Base-by-base conservation (phyloP, 495 filamentous ascomycete species). In the Talaromyces wortmannii region DNA sequence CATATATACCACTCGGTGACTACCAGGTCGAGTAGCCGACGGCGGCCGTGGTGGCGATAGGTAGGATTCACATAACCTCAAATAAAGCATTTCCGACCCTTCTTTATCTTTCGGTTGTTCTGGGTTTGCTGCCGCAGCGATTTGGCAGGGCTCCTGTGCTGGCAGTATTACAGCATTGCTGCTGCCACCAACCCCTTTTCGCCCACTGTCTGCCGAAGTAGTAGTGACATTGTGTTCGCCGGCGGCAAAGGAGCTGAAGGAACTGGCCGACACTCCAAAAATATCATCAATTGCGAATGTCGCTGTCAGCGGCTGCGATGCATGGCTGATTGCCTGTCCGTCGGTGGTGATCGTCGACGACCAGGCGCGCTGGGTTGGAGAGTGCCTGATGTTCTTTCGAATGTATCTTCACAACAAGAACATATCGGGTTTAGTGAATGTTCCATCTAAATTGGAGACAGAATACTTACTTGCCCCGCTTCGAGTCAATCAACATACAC, bases 241-340 rank as follows among this genome's bases (percentile, higher is more conserved):
- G 29, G 47, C 5, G 7, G 47, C 7, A 11, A 50, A 50, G 7
- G 47, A 50, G 29, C 18, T 12, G 47, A 50, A 50, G 7, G 47
- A 50, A 50, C 47, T 50, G 47, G 17, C 17, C 29, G 47, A 50
- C 15, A 50, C 47, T 50, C 47, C 18, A 29, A 15, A 50, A 6
- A 50, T 50, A 50, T 50, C 47, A 11, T 50, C 29, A 31, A 50
- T 50, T 50, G 47, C 31, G 29, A 50, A 50, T 50, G 47, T 50
- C 17, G 47, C 47, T 50, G 47, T 50, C 15, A 50, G 15, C 13
- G 18, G 47, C 29, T 50, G 47, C 7, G 47, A 50, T 31, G 47
- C 47, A 50, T 15, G 47, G 17, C 47, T 31, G 47, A 23, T 2
- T 31, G 47, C 47, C 47, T 31, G 29, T 31, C 47, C 29, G 7